These are phyloP conservation scores for Boletus rubescentipes DNA, from an alignment of 768 basidiomycete species.

Conservation along the genomic window DNA sequence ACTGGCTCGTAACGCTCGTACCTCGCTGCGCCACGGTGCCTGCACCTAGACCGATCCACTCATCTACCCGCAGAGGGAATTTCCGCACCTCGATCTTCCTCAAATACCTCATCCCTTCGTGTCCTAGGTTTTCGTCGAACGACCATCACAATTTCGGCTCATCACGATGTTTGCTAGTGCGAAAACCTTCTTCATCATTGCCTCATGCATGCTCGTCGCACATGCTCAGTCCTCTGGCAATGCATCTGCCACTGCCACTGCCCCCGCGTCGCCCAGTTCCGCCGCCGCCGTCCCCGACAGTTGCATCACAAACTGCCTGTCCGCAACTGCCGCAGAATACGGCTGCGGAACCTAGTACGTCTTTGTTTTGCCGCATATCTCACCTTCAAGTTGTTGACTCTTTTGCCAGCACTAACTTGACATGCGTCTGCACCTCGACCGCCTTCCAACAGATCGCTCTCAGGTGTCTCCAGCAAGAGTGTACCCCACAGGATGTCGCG, in stretches of 20 bases:
- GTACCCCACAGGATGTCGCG: slow-evolving; percentile 30
- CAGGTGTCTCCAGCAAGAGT: slow-evolving; percentile 35
- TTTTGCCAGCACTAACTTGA: slow-evolving; percentile 34
- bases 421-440: slow-evolving; percentile 40
- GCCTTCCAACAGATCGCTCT: slow-evolving; percentile 36
- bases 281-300: background rate
- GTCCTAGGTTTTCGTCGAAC: background rate
- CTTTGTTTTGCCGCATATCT: too few species aligned
- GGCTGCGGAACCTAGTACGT: slow-evolving; percentile 21
- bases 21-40: too few species aligned
- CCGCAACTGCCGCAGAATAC: background rate
- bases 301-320: slow-evolving; percentile 16
- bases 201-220: slow-evolving; percentile 16
- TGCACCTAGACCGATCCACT: too few species aligned
- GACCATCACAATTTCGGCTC: background rate
- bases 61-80: too few species aligned
- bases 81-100: slow-evolving; percentile 13
- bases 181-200: slow-evolving; percentile 20
- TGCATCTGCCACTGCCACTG: background rate
- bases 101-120: slow-evolving; percentile 6
- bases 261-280: slow-evolving; percentile 3
- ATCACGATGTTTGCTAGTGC: slow-evolving; percentile 16
- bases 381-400: background rate
- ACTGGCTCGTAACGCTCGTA: too few species aligned
- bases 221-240: slow-evolving; percentile 19